Evolutionary conservation across 768 basidiomycete species (phyloP).

Genomic region (Symmetrospora coprosmae): DNA sequence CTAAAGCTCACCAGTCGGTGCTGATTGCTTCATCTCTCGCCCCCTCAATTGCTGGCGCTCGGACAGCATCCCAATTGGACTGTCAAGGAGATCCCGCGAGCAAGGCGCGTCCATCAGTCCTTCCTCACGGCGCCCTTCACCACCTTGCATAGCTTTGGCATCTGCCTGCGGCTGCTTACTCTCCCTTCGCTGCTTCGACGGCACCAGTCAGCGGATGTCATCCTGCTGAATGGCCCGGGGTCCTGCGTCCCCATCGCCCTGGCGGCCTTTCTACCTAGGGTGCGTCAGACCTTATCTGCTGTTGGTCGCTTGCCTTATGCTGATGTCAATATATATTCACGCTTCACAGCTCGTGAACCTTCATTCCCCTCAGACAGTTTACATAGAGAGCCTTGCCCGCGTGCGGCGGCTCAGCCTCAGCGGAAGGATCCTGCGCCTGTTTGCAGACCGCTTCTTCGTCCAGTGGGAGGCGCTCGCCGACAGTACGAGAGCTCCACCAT

Average conservation of each 20-base stretch:
- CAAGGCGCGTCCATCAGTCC: conserved; percentile 70
- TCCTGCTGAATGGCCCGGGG: conserved; percentile 88
- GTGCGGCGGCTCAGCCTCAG: conserved; percentile 67
- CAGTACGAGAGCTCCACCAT: conserved; percentile 21
- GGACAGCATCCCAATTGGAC: no score
- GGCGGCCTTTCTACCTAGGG: conserved; percentile 42
- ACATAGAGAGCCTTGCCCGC: conserved; percentile 87
- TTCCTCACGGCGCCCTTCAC: conserved; percentile 56
- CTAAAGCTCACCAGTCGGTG: no score
- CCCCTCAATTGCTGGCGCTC: no score
- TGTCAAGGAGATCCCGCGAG: conserved; percentile 64
- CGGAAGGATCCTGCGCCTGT: conserved; percentile 60
- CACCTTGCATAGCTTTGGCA: conserved; percentile 48
- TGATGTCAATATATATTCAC: conserved; percentile 19
- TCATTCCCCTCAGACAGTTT: conserved; percentile 57
- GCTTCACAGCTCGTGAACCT: conserved; percentile 57
- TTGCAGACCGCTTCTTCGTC: conserved; percentile 81
- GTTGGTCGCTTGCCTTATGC: no score
- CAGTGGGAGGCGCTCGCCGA: conserved; percentile 64
- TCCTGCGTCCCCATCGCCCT: conserved; percentile 70
- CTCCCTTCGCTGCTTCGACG: conserved; percentile 42
- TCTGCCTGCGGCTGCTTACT: conserved; percentile 51
- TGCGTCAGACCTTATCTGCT: conserved; percentile 4
- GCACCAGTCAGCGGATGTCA: conserved; percentile 50
- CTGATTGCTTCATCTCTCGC: no score